A percentile compares a stretch with the other conserved stretches of the same genome.
These are phyloP conservation scores for Fraxinus ornus DNA, from an alignment of 305 asterid genomes.

Conservation along the genomic window DNA sequence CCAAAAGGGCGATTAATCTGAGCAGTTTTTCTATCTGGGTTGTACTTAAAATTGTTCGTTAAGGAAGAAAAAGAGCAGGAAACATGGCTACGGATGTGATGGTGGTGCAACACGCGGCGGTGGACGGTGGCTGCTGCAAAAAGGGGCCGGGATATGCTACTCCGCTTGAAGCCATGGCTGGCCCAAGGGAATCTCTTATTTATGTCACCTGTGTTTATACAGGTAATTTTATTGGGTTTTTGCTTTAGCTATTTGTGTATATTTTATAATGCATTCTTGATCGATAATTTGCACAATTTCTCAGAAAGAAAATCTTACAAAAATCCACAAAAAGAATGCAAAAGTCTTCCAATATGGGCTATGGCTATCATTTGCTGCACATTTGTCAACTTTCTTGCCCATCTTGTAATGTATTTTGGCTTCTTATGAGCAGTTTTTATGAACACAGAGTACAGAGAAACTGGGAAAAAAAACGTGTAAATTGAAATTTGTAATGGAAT, in stretches of 20 bases:
- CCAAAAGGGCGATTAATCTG: background rate
- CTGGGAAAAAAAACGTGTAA: background rate
- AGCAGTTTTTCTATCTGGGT: background rate
- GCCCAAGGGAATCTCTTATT: constrained; percentile 78
- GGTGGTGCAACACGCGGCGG: constrained; percentile 50
- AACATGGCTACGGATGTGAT: constrained; percentile 55
- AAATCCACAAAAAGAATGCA: background rate
- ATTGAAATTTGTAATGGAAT: background rate
- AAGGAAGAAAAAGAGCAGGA: constrained; percentile 5
- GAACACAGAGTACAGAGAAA: background rate
- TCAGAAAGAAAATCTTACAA: background rate
- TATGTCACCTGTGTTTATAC: constrained; percentile 86
- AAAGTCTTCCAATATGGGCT: background rate
- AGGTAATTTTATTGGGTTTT: constrained; percentile 38
- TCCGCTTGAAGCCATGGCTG: constrained; percentile 90
- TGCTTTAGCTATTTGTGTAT: background rate
- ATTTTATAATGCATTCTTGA: background rate
- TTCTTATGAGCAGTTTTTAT: background rate
- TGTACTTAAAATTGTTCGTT: background rate
- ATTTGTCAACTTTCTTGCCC: background rate
- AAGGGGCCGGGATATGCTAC: constrained; percentile 89
- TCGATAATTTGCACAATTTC: background rate
- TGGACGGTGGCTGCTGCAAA: constrained; percentile 48
- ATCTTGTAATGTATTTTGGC: background rate
- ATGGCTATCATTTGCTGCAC: background rate